Evolutionary conservation across 305 asterid species (phyloP), one percentile per base, ranked within the genome.

Genomic region (Fraxinus latifolia): DNA sequence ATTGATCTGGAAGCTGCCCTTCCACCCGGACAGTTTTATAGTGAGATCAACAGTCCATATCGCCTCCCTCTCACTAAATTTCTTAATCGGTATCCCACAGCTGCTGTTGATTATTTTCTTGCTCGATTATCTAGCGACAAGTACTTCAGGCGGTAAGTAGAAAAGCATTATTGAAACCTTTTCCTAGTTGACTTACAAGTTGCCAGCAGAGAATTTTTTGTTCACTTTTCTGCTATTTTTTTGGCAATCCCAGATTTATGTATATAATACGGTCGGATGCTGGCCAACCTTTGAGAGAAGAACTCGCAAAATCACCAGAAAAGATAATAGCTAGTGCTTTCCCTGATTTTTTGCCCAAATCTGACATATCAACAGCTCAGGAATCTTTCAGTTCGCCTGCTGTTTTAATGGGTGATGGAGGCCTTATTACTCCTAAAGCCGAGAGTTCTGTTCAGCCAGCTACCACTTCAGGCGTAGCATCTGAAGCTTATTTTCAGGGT

Each of bases 31-130:
- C 99, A 93, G 84, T 95, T 90, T 86, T 96, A 96, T 83, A 96
- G 99, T 85, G 98, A 92, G 92, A 96, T 96, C 87, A 96, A 96
- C 89, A 95, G 98, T 89, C 99, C 99, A 36, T 96, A 96, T 89
- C 96, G 99, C 82, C 90, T 96, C 70, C 98, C 99, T 55, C 94
- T 96, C 80, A 96, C 99, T 65, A 96, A 96, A 84, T 96, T 96
- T 87, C 93, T 96, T 76, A 96, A 96, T 83, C 95, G 98, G 44
- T 96, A 95, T 83, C 95, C 99, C 21, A 89, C 97, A 71, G 92
- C 89, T 62, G 97, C 99, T 82, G 94, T 96, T 82, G 98, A 96
- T 90, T 96, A 95, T 89, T 96, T 96, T 88, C 97, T 96, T 86
- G 89, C 90, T 81, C 93, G 97, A 70, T 85, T 96, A 82, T 88